phyloP scores from a whole-genome alignment of 2,329 filamentous ascomycete genomes.

The Fusarium heterosporum region DNA sequence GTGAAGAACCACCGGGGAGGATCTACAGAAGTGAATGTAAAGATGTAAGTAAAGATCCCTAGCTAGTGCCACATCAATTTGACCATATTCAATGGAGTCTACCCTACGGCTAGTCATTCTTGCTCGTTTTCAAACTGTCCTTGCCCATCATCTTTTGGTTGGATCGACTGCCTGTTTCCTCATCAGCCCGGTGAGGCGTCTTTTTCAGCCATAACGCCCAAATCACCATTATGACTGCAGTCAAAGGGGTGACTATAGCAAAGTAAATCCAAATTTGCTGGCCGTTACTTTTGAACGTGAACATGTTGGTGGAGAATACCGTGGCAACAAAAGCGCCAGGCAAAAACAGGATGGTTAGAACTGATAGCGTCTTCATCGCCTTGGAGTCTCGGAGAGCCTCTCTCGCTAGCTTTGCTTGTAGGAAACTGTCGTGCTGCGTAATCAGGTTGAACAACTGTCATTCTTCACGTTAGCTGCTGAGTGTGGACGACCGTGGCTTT shows the following conservation, averaged over 20 bases:
- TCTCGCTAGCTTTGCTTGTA: neutral
- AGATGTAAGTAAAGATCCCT: too few species aligned
- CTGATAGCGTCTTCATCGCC: neutral
- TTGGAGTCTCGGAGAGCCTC: neutral
- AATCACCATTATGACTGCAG: neutral
- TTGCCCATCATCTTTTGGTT: fast-evolving
- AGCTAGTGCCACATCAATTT: too few species aligned
- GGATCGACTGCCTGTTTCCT: neutral
- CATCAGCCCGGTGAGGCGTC: neutral
- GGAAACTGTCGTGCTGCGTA: neutral
- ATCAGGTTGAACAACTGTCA: neutral
- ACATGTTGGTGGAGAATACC: fast-evolving
- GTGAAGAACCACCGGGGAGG: too few species aligned
- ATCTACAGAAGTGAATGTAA: too few species aligned
- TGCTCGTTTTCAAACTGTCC: fast-evolving
- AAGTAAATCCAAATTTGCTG: neutral
- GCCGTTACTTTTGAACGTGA: neutral
- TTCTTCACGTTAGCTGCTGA: neutral
- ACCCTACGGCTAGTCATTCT: neutral
- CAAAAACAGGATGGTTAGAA: neutral
- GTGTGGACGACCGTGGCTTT: neutral
- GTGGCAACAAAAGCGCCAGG: neutral
- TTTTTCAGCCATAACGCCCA: neutral
- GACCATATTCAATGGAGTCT: too few species aligned
- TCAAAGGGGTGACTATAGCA: fast-evolving